A percentile compares a stretch with the other conserved stretches of the same genome.
Conservation (phyloP, 2,329 filamentous ascomycete genomes). For the Fusarium sp. region DNA sequence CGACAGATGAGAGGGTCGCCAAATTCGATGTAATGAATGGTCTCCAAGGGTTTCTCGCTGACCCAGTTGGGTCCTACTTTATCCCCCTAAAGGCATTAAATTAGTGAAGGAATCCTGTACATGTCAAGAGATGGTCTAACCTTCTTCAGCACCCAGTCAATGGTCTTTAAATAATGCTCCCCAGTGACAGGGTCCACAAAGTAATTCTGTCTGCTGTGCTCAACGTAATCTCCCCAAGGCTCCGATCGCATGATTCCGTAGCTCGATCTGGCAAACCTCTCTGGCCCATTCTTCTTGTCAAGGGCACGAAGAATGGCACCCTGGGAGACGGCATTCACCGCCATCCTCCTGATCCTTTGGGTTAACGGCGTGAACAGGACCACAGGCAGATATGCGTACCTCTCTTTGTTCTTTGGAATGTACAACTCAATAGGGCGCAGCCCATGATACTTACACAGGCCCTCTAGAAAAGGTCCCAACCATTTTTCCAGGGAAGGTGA, state of each 20-base stretch:
- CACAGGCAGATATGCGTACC: background rate
- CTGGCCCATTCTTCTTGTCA: background rate
- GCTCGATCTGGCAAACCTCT: background rate
- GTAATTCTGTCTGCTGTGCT: background rate
- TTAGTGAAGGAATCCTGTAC: rapidly evolving
- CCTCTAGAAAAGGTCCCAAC: background rate
- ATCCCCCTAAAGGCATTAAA: rapidly evolving
- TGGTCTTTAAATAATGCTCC: background rate
- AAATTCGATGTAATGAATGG: background rate
- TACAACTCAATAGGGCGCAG: too few species aligned
- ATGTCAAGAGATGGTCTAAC: background rate
- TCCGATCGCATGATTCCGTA: background rate
- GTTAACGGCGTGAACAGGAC: background rate
- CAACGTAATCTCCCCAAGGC: rapidly evolving
- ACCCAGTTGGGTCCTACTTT: background rate
- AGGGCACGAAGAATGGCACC: constrained; percentile 4
- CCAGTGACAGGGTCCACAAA: background rate
- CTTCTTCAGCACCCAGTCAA: background rate
- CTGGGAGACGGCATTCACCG: background rate
- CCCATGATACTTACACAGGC: background rate
- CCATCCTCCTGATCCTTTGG: rapidly evolving
- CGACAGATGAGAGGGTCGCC: background rate
- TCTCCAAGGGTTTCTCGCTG: background rate
- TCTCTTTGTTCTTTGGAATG: too few species aligned
- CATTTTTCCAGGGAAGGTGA: background rate